Percentiles rank a stretch among this genome's conserved stretches.
These are phyloP conservation scores for Solanum bukasovii DNA, from an alignment of 257 asterid genomes.

Conservation along the genomic window DNA sequence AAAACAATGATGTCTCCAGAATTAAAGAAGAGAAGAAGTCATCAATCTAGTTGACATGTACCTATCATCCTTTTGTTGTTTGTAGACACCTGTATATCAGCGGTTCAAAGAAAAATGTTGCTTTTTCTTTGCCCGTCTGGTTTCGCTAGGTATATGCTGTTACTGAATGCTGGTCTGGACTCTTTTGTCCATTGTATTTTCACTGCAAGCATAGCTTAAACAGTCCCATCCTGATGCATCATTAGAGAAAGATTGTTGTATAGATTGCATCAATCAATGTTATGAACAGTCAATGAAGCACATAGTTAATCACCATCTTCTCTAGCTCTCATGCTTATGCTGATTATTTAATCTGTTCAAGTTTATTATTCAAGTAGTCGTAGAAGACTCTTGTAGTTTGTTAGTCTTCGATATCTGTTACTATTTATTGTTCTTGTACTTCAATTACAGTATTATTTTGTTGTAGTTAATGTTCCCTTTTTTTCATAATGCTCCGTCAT, in stretches of 20 bases:
- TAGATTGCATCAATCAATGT: not conserved
- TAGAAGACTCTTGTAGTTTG: not conserved
- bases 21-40: conserved; percentile 36
- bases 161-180: not conserved
- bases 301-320: not conserved
- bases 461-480: not conserved
- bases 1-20: conserved; percentile 19
- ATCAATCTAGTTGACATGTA: conserved; percentile 28
- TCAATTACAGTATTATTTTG: not conserved
- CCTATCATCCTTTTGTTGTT: not conserved
- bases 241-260: not conserved
- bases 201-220: not conserved
- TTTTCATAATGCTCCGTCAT: not conserved
- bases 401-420: not conserved
- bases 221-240: not conserved
- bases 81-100: not conserved
- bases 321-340: not conserved
- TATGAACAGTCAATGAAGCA: not conserved
- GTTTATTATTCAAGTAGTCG: not conserved
- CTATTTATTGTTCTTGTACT: not conserved
- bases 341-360: not conserved
- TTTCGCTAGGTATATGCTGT: not conserved
- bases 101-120: not conserved
- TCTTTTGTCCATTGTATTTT: not conserved
- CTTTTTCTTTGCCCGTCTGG: not conserved